Base-by-base conservation (phyloP, 768 basidiomycete species). In the Lactifluus echinatus region DNA sequence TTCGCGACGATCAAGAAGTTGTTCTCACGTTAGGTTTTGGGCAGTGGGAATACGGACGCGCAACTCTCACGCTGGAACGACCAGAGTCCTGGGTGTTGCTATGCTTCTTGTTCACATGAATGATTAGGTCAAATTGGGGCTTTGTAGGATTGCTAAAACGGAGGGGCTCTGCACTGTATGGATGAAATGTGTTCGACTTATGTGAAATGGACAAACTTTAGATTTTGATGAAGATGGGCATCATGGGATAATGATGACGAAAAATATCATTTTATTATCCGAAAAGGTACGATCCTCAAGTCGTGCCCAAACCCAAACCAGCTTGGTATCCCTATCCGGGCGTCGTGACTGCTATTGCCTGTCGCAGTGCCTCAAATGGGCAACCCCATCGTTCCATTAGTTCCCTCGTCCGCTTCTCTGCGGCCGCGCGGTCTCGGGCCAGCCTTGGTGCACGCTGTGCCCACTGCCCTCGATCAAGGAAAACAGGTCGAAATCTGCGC, bases 391-490 rank as follows among this genome's bases (percentile, higher is more conserved):
- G 55, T 29, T 44, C 50, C n/a, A 56, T 21, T 19, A 50, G 47
- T 5, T 33, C 42, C 28, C 8, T 40, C 8, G 28, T 48, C 23
- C 33, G 50, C 34, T 36, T 45, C 56, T 63, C 63, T 2, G 60
- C 56, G 2, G 34, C 50, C 10, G 45, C 61, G n/a, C 61, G 56
- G 24, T 58, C 59, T 24, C 48, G 55, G 33, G 19, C 46, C 6
- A 62, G 37, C 39, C 50, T 46, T 3, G 61, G 60, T 11, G 60
- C 63, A 12, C 60, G 60, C 11, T 62, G 60, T 17, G 45, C 36
- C 63, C 63, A 63, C 43, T 63, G 63, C 21, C 3, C 45, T 29
- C 63, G 52, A 56, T 63, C 63, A 1, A 53, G 49, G 17, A 63
- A 55, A 12, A 63, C 61, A 1, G 63, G 63, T 1, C 63, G 56